Percentiles rank a stretch among this genome's conserved stretches.
phyloP scores from a whole-genome alignment of 176 grass and related monocot species.

The Carex cristatella region DNA sequence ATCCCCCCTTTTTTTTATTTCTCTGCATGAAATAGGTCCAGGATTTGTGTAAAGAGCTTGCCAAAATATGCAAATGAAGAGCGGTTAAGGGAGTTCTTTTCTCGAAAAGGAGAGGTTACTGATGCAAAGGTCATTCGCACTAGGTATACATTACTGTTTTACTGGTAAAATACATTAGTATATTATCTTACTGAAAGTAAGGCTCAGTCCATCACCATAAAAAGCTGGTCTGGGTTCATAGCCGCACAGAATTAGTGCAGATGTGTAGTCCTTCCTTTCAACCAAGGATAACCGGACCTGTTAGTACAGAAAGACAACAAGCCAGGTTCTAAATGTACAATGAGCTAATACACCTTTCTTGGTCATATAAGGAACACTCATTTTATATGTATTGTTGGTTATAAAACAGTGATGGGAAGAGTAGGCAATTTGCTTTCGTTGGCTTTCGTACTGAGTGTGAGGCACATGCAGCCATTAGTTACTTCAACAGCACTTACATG shows the following conservation, averaged over 20 bases:
- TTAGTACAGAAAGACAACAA: neutral
- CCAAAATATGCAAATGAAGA: conserved; percentile 79
- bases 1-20: neutral
- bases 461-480: conserved; percentile 68
- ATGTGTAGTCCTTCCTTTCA: neutral
- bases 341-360: neutral
- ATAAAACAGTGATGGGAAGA: conserved; percentile 70
- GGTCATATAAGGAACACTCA: neutral
- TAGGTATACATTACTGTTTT: conserved; percentile 31
- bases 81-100: conserved; percentile 83
- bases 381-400: neutral
- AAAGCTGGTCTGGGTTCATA: neutral
- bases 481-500: conserved; percentile 89
- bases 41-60: conserved; percentile 91
- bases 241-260: neutral
- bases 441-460: conserved; percentile 77
- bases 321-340: neutral
- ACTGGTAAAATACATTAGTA: neutral
- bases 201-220: neutral
- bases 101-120: conserved; percentile 78
- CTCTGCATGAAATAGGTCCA: conserved; percentile 35
- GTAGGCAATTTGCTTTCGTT: conserved; percentile 89
- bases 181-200: neutral
- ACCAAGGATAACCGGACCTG: neutral
- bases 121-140: conserved; percentile 83